These are phyloP conservation scores for Capsicum baccatum DNA, from an alignment of 257 asterid genomes.

Conservation along the genomic window DNA sequence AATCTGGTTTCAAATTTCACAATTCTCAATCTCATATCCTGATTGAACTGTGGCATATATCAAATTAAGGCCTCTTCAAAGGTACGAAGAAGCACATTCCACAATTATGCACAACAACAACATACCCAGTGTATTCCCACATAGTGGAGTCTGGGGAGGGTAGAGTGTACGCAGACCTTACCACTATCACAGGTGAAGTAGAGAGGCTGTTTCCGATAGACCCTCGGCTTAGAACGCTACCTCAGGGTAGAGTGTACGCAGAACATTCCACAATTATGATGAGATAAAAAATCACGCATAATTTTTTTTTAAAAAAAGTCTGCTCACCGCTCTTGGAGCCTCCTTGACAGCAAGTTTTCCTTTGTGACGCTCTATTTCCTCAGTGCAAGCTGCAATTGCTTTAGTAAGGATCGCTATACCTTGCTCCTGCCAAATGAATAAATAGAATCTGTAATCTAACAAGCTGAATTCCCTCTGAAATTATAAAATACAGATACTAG, in stretches of 20 bases:
- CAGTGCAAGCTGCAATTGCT: constrained; percentile 89
- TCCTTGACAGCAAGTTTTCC: constrained; percentile 93
- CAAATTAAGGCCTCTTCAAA: neutral
- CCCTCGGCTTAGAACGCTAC: too few species aligned
- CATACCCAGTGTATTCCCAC: too few species aligned
- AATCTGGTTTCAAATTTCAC: neutral
- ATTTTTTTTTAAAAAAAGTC: neutral
- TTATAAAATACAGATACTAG: neutral
- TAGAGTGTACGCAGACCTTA: too few species aligned
- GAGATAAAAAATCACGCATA: neutral
- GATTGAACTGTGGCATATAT: neutral
- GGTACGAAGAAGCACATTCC: neutral
- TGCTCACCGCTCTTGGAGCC: constrained; percentile 89
- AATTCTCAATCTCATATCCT: constrained; percentile 12
- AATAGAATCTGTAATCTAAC: neutral
- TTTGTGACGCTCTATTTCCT: constrained; percentile 73
- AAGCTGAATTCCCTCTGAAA: constrained; percentile 18
- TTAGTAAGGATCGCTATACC: constrained; percentile 74
- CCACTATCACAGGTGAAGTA: too few species aligned
- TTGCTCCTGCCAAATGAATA: constrained; percentile 73
- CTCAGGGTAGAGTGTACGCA: too few species aligned
- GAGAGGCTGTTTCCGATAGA: too few species aligned
- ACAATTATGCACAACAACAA: neutral
- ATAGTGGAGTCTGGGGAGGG: too few species aligned
- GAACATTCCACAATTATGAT: too few species aligned